Evolutionary conservation across 768 basidiomycete genomes (phyloP), one percentile per base, ranked within the genome.

Genomic region (Multifurca ochricompacta): DNA sequence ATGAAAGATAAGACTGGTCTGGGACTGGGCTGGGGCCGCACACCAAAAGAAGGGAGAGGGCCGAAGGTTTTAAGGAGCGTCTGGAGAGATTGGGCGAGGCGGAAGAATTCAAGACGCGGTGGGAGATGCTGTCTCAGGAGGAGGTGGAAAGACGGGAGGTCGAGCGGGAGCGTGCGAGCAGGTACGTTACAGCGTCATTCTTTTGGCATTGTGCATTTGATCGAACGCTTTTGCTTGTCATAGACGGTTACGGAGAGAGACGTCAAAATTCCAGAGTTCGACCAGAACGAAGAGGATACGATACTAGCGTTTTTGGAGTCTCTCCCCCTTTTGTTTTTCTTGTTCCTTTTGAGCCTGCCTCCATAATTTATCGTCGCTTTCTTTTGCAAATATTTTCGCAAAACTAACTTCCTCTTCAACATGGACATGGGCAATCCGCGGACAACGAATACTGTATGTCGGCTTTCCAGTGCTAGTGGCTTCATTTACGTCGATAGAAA

Each of bases 71-170:
- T 97, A 44, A 80, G 80, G 68, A 88, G 93, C 53, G 87, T 94
- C 3, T 98, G 95, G 95, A 73, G 93, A 41, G 95, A 97, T 66
- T 98, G 93, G 92, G 78, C 76, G 95, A 96, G 66, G 82, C 87
- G 32, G 89, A 89, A 65, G 91, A 94, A 67, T 96, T 90, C 68
- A 78, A 80, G 59, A 97, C 96, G 35, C 76, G 82, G 47, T 85
- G 96, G 67, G 85, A 96, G 69, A 84, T 89, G 60, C 66, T 98
- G 59, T 90, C 75, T 3, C 78, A 83, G 18, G 96, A 97, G 69
- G 96, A 99, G 67, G 83, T 97, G 54, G 94, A 94, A 69, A 75
- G 81, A 70, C 78, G 90, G 64, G 93, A 96, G 72, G 71, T 87
- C 39, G 92, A 94, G 72, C 79, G 83, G 65, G 93, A 90, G 71